Evolutionary conservation across 106 monocot genomes (phyloP).

Genomic region (Hemerocallis citrina): DNA sequence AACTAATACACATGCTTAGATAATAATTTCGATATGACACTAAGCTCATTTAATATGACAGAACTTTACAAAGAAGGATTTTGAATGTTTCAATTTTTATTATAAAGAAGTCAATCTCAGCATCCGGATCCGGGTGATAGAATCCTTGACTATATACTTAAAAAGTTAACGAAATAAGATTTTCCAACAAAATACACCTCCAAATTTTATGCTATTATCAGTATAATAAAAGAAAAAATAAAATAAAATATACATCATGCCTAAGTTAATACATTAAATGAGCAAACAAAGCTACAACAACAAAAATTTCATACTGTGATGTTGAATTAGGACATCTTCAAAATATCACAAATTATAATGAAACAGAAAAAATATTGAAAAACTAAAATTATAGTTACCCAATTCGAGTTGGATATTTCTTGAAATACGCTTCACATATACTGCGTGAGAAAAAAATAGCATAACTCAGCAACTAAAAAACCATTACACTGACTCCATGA

Average conservation of each 20-base stretch:
- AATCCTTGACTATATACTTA: no score
- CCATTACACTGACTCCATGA: no score
- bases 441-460: conserved; percentile 36
- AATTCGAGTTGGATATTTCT: conserved; percentile 75
- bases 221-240: not conserved
- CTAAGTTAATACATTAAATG: not conserved
- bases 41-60: not conserved
- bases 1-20: no score
- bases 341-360: not conserved
- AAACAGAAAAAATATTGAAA: conserved; percentile 3
- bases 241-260: not conserved
- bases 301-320: not conserved
- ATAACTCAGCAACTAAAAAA: not conserved
- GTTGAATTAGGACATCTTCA: not conserved
- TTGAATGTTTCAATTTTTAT: not conserved
- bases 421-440: conserved; percentile 98
- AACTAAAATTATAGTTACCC: conserved; percentile 45
- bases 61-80: not conserved
- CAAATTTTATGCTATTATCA: not conserved
- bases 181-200: not conserved
- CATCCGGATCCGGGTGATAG: no score
- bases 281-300: not conserved
- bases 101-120: not conserved
- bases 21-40: no score
- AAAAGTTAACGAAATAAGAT: not conserved